Evolutionary conservation across 1,139 yeast genomes (phyloP), one percentile per base, ranked within the genome.

Genomic region (Debaryomycetaceae sp.): DNA sequence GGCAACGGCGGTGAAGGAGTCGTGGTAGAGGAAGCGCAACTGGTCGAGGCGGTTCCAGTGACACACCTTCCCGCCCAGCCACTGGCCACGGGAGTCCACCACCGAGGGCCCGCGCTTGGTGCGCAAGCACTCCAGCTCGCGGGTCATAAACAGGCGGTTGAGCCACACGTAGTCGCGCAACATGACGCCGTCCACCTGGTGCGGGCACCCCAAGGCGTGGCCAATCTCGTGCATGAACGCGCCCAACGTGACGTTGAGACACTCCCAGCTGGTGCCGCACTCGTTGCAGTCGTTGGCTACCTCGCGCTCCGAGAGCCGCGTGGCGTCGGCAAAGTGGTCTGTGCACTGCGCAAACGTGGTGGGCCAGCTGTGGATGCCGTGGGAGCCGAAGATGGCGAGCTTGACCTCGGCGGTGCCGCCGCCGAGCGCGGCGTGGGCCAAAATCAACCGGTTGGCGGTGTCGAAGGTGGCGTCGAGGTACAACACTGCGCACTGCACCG

Each of bases 201-300:
- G 97, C 2, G 97, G 96, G 43, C 93, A 83, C 0, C 96, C 96
- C 25, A 89, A 62, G 18, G 75, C 61, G 52, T 91, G 97, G 2
- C 98, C 97, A 33, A 88, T 81, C 52, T 91, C 97, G 53, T 91
- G 98, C 83, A 89, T 71, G 46, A 86, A 88, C 0, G 97, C 97
- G 25, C 98, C 97, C 51, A 85, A 55, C 2, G 96, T 86, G 25
- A 91, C 72, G 39, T 83, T 82, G 26, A 83, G 58, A 47, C 95
- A 84, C 54, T 88, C 96, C 96, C 96, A 91, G 34, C 82, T 72
- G 1, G 95, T 75, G 1, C 94, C 85, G 53, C 95, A 83, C 50
- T 86, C 82, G 45, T 76, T 74, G 40, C 82, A 68, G 52, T 91
- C 98, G 51, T 91, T 88, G 6, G 95, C 96, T 6, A 89, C 96